Evolutionary conservation across 345 rosid species (phyloP), one percentile per base, ranked within the genome.

Genomic region (Aethionema arabicum): DNA sequence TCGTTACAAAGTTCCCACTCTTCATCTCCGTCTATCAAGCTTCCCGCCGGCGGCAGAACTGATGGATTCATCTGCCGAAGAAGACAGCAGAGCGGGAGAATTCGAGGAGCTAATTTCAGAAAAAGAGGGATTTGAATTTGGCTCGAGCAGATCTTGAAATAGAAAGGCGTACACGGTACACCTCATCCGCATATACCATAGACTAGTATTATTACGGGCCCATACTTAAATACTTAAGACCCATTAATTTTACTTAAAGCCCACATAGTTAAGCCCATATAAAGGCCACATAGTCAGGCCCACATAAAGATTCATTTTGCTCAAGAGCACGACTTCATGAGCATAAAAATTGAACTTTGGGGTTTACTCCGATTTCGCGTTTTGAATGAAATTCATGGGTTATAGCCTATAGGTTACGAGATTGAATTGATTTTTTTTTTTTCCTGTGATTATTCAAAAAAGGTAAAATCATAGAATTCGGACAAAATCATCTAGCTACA

Each of bases 1-100:
- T 86, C 87, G 74, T 83, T 79, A 77, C 74, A 72, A 61, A 82
- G 76, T 65, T 85, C 95, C 95, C 96, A 91, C 13, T 74, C 81
- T 33, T 48, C 73, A 13, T 46, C 50, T 13, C 11, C 58, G 10
- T 40, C 57, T 11, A 40, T 11, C 12, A 27, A 9, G 27, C 32
- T 32, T 21, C 27, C 27, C 30, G 59, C 9, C 41, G 11, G 10
- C 37, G 52, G 21, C 4, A 50, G 59, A 49, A 2, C 0, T 3
- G 9, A 27, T 42, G 30, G n/a, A n/a, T 56, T 65, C 56, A 50
- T 43, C 27, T 21, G 41, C 72, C 63, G 50, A 6, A 0, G 0
- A 16, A 6, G 30, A 40, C 47, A 37, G 61, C 67, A 50, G 53
- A 66, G 72, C 72, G 76, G 72, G 72, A 71, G 56, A 36, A 4